A percentile compares a stretch with the other conserved stretches of the same genome.
Conservation (phyloP, 257 asterid genomes). For the Mitragyna speciosa region DNA sequence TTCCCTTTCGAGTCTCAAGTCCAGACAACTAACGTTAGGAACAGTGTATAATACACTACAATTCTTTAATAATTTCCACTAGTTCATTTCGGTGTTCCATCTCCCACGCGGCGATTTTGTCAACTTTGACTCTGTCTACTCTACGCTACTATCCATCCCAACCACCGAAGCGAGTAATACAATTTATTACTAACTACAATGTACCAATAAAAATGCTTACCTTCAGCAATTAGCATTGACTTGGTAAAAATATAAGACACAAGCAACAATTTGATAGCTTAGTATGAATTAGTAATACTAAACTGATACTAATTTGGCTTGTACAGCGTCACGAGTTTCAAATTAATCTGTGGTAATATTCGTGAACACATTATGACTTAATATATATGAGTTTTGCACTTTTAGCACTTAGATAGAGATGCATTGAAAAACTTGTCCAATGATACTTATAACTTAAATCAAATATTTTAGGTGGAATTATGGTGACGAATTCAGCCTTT, state of each 20-base stretch:
- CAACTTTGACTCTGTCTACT: conserved; percentile 23
- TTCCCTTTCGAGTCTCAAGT: background rate
- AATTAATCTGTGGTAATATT: too few relatives aligned
- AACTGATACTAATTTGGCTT: too few relatives aligned
- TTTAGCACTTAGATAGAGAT: too few relatives aligned
- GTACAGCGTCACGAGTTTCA: too few relatives aligned
- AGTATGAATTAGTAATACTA: too few relatives aligned
- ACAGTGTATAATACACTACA: background rate
- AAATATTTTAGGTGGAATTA: too few relatives aligned
- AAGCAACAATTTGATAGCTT: too few relatives aligned
- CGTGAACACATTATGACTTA: too few relatives aligned
- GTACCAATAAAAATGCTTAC: background rate
- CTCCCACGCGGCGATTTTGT: conserved; percentile 15
- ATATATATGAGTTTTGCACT: too few relatives aligned
- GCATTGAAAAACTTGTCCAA: too few relatives aligned
- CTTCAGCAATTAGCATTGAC: background rate
- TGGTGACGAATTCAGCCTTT: too few relatives aligned
- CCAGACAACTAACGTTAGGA: background rate
- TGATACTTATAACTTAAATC: too few relatives aligned
- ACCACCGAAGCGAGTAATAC: background rate
- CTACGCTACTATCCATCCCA: background rate
- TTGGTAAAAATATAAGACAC: background rate
- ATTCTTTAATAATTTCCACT: background rate
- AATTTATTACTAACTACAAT: background rate
- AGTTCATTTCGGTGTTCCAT: background rate